Conservation (phyloP, 129 eudicot species). For the Saussurea involucrata region DNA sequence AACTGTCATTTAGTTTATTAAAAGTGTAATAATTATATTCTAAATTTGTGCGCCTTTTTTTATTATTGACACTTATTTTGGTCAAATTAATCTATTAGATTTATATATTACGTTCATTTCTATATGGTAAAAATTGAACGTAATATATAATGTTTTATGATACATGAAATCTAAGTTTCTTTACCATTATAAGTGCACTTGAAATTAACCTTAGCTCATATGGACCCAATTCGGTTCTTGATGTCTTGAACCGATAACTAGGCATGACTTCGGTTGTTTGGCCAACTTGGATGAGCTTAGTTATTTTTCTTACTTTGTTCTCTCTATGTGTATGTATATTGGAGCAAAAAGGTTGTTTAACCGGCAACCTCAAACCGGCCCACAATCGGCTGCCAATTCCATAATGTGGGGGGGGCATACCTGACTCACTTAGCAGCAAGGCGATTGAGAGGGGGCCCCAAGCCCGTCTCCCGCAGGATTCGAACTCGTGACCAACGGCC, state of each 20-base stretch:
- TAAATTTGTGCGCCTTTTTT: no score
- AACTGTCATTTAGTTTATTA: no score
- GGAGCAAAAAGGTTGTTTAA: no score
- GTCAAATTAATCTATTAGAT: neutral
- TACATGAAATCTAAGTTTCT: neutral
- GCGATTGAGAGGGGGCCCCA: no score
- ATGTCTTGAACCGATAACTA: neutral
- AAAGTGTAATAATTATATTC: no score
- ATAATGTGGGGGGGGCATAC: no score
- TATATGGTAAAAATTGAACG: neutral
- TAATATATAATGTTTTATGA: neutral
- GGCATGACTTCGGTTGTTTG: neutral
- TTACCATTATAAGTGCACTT: neutral
- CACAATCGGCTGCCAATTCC: no score
- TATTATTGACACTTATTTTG: neutral
- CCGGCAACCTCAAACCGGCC: no score
- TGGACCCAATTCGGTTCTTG: neutral
- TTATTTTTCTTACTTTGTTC: no score
- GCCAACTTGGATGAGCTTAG: neutral
- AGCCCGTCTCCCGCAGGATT: no score
- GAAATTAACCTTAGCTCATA: neutral
- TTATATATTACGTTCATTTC: neutral
- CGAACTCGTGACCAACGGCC: no score
- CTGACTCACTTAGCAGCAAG: no score
- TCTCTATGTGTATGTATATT: neutral